Conservation (phyloP, 768 basidiomycete species). For the Tubosaeta brunneosetosa region DNA sequence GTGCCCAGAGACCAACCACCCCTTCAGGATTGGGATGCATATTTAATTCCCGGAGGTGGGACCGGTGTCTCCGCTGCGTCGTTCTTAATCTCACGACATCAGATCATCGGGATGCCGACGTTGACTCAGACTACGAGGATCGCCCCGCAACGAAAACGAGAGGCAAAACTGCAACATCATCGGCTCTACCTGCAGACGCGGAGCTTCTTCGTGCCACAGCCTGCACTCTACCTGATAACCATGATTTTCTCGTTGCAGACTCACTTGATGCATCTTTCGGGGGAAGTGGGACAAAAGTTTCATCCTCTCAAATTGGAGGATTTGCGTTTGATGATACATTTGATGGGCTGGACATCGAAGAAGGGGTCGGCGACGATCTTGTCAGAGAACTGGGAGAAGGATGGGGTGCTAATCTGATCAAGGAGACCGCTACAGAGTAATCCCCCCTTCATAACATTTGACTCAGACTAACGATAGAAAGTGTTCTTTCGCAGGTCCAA, state of each 20-base stretch:
- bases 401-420: conserved; percentile 42
- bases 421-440: conserved; percentile 15
- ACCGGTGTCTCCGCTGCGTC: conserved; percentile 1
- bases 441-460: neutral
- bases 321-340: conserved; percentile 53
- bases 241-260: conserved; percentile 59
- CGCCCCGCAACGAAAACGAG: conserved; percentile 35
- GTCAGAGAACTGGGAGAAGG: conserved; percentile 70
- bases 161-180: conserved; percentile 25
- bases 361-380: conserved; percentile 66
- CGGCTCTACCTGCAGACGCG: conserved; percentile 21
- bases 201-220: conserved; percentile 48
- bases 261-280: conserved; percentile 63
- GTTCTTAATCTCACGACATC: neutral
- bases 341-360: conserved; percentile 55
- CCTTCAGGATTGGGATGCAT: conserved; percentile 59
- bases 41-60: conserved; percentile 46
- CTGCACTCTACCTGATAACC: conserved; percentile 68
- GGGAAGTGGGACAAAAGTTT: conserved; percentile 34
- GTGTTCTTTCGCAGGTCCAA: conserved; percentile 14
- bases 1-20: neutral
- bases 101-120: conserved; percentile 18
- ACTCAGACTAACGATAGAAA: conserved; percentile 11
- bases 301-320: conserved; percentile 53
- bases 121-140: conserved; percentile 48